Conservation (phyloP, 2,329 filamentous ascomycete species). For the Hypoxylon sp. region DNA sequence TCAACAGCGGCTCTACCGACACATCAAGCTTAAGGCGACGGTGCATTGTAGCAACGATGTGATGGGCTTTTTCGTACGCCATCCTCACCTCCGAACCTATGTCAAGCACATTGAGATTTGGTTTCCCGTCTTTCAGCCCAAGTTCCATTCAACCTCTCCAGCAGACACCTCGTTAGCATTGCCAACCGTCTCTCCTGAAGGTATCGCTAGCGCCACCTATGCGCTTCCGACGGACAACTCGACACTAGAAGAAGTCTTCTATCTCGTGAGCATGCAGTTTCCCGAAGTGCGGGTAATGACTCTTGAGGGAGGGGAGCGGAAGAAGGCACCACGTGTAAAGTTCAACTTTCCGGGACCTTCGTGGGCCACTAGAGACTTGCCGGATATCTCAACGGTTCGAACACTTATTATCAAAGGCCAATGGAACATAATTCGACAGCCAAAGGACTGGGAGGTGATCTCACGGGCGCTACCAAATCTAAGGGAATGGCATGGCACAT, state of each 20-base stretch:
- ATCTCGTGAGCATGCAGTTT: slow-evolving; percentile 66
- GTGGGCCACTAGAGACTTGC: slow-evolving; percentile 48
- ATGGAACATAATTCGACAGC: slow-evolving; percentile 76
- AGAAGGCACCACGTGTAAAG: slow-evolving; percentile 76
- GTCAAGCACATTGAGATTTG: slow-evolving; percentile 79
- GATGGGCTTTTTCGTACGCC: slow-evolving; percentile 65
- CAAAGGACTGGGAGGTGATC: slow-evolving; percentile 69
- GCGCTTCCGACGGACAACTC: slow-evolving; percentile 71
- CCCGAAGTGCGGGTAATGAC: slow-evolving; percentile 72
- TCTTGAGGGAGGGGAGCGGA: slow-evolving; percentile 78
- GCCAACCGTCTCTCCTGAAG: slow-evolving; percentile 63
- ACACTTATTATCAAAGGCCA: slow-evolving; percentile 78
- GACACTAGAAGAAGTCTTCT: slow-evolving; percentile 74
- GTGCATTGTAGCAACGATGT: slow-evolving; percentile 68
- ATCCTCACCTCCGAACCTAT: slow-evolving; percentile 67
- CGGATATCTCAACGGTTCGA: slow-evolving; percentile 63
- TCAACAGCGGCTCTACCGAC: slow-evolving; percentile 76
- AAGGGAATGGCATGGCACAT: slow-evolving; percentile 68
- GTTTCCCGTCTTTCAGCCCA: slow-evolving; percentile 77
- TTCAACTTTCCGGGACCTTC: slow-evolving; percentile 50
- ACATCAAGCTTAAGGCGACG: slow-evolving; percentile 79
- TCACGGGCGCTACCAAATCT: slow-evolving; percentile 71
- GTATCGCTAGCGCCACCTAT: slow-evolving; percentile 66
- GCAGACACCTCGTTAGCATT: slow-evolving; percentile 55
- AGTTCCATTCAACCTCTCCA: slow-evolving; percentile 54